Conservation (phyloP, 345 rosid genomes). For the Camelina sativa region DNA sequence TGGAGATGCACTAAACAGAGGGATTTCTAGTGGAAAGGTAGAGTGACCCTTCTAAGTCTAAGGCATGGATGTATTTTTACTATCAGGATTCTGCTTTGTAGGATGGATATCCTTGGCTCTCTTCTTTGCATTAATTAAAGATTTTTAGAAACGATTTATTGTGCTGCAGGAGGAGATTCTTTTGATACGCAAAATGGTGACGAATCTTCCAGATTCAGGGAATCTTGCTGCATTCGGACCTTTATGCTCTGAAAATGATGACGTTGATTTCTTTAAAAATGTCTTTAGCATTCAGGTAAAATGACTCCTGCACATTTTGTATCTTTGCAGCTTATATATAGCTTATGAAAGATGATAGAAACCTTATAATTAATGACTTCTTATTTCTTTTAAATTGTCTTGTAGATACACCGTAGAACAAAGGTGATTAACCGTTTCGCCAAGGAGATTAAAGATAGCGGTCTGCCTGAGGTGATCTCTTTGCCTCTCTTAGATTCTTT, state of each 20-base stretch:
- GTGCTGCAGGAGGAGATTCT: constrained; percentile 80
- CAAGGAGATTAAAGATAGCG: constrained; percentile 50
- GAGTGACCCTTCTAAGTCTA: too few relatives aligned
- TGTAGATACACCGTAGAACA: constrained; percentile 77
- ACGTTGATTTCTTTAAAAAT: constrained; percentile 83
- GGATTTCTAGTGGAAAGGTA: constrained; percentile 61
- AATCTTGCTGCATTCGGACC: constrained; percentile 59
- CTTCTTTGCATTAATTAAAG: not conserved
- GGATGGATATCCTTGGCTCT: not conserved
- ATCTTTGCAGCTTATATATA: not conserved
- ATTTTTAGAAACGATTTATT: not conserved
- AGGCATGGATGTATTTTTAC: too few relatives aligned
- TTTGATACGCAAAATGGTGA: constrained; percentile 70
- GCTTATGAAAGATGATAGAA: constrained; percentile 3
- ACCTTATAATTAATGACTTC: not conserved
- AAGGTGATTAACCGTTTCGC: constrained; percentile 64
- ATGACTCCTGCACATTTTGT: not conserved
- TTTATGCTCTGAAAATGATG: constrained; percentile 72
- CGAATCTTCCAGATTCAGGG: constrained; percentile 62
- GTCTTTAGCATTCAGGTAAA: constrained; percentile 72
- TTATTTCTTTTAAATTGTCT: constrained; percentile 16
- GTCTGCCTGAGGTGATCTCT: constrained; percentile 57
- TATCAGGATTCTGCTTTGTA: too few relatives aligned
- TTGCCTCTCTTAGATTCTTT: constrained; percentile 14
- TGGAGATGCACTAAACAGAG: constrained; percentile 61